A percentile compares a stretch with the other conserved stretches of the same genome.
phyloP scores from a whole-genome alignment of 2,329 filamentous ascomycete species.

The Pyrenophora seminiperda region DNA sequence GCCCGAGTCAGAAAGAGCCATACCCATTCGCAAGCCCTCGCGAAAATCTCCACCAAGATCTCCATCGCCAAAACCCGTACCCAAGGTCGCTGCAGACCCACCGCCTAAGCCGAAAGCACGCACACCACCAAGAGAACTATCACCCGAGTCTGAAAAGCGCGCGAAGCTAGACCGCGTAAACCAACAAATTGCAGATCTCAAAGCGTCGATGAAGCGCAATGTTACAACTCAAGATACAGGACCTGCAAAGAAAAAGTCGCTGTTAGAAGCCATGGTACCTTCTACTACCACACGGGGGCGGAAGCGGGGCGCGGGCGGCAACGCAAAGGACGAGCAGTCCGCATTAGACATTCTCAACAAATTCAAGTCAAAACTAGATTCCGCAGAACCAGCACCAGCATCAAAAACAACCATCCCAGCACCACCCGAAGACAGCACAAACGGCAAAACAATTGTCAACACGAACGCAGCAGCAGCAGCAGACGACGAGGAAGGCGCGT shows the following conservation, averaged over 20 bases:
- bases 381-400: slow-evolving; percentile 44
- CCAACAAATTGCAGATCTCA: slow-evolving; percentile 78
- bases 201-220: slow-evolving; percentile 78
- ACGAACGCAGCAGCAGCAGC: slow-evolving; percentile 30
- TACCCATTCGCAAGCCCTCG: slow-evolving; percentile 41
- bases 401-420: slow-evolving; percentile 38
- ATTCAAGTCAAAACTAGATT: slow-evolving; percentile 76
- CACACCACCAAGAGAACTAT: slow-evolving; percentile 47
- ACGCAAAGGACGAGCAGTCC: slow-evolving; percentile 54
- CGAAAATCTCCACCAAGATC: slow-evolving; percentile 33
- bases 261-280: slow-evolving; percentile 76
- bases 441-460: slow-evolving; percentile 2
- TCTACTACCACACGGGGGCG: slow-evolving; percentile 71
- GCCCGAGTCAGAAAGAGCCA: slow-evolving; percentile 34
- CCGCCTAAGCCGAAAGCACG: slow-evolving; percentile 24
- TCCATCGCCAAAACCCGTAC: slow-evolving; percentile 28
- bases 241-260: slow-evolving; percentile 60
- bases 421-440: slow-evolving; percentile 24
- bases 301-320: slow-evolving; percentile 68
- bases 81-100: slow-evolving; percentile 17
- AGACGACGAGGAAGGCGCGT: slow-evolving; percentile 61
- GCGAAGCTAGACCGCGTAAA: slow-evolving; percentile 70
- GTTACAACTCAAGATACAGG: slow-evolving; percentile 38
- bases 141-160: slow-evolving; percentile 46
- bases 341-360: slow-evolving; percentile 74